Percentiles rank a stretch among this genome's conserved stretches.
These are phyloP conservation scores for Coleophoma cylindrospora DNA, from an alignment of 2,329 filamentous ascomycete genomes.

Conservation along the genomic window DNA sequence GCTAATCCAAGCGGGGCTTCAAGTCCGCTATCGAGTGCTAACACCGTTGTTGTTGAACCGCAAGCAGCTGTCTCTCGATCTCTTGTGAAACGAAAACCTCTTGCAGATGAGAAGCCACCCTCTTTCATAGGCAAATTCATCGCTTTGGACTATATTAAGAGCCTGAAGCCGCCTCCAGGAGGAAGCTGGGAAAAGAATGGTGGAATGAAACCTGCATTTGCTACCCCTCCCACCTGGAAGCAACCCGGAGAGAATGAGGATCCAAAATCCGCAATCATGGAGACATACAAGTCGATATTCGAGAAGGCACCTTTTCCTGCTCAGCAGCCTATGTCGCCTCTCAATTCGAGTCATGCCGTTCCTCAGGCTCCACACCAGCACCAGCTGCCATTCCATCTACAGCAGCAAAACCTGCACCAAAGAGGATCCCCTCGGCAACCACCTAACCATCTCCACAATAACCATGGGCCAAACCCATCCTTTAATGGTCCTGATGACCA, in stretches of 20 bases:
- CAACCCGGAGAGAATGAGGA: conserved; percentile 65
- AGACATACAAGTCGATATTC: conserved; percentile 75
- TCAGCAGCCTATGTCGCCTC: conserved; percentile 55
- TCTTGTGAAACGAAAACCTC: conserved; percentile 66
- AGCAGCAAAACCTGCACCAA: conserved; percentile 65
- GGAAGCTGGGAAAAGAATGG: conserved; percentile 70
- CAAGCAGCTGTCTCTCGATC: conserved; percentile 36
- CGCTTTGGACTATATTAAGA: conserved; percentile 54
- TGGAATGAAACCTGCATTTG: conserved; percentile 79
- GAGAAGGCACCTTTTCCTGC: conserved; percentile 57
- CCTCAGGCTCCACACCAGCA: conserved; percentile 75
- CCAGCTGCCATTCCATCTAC: conserved; percentile 78
- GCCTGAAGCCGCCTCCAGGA: conserved; percentile 44
- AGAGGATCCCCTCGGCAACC: conserved; percentile 71
- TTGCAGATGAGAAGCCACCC: conserved; percentile 49
- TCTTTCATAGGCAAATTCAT: conserved; percentile 53
- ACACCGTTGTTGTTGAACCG: conserved; percentile 20
- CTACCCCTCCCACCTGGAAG: conserved; percentile 82
- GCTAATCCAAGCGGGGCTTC: conserved; percentile 57
- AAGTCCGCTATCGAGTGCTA: conserved; percentile 58
- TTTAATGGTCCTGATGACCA: conserved; percentile 74
- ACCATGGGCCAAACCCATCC: conserved; percentile 56
- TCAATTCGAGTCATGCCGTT: conserved; percentile 63
- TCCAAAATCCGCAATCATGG: conserved; percentile 58
- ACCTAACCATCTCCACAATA: conserved; percentile 72